Conservation (phyloP, 257 asterid species). For the Asclepias syriaca region DNA sequence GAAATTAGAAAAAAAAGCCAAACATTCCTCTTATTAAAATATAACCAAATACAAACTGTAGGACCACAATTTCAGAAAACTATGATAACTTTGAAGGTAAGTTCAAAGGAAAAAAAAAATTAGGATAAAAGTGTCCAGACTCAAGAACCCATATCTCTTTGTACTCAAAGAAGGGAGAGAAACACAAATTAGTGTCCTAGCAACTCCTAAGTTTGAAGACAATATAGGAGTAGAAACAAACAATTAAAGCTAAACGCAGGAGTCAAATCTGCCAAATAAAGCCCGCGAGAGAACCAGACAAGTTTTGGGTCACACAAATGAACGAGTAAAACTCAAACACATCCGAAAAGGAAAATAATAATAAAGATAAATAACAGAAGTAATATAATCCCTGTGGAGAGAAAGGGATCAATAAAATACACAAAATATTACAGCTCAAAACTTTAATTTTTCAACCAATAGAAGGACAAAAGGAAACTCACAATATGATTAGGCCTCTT, state of each 20-base stretch:
- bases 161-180: conserved; percentile 4
- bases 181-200: conserved; percentile 9
- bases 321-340: conserved; percentile 13
- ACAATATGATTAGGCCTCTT: conserved; percentile 30
- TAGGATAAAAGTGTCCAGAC: not conserved
- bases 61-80: conserved; percentile 13
- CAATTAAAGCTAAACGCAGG: conserved; percentile 11
- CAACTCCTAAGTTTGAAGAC: conserved; percentile 4
- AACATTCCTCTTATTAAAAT: not conserved
- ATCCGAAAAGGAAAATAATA: conserved; percentile 1
- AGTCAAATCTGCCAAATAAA: conserved; percentile 22
- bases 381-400: not conserved
- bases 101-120: conserved; percentile 2
- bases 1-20: not conserved
- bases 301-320: conserved; percentile 12
- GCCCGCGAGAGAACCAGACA: conserved; percentile 13
- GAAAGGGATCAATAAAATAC: conserved; percentile 1
- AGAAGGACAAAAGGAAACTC: conserved; percentile 20
- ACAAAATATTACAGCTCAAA: conserved; percentile 13
- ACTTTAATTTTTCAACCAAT: conserved; percentile 7
- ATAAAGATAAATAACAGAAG: not conserved
- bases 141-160: not conserved
- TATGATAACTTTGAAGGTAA: conserved; percentile 13
- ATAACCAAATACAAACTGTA: not conserved
- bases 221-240: not conserved